Conservation (phyloP, 2,329 filamentous ascomycete species). For the Aspergillus sergii region DNA sequence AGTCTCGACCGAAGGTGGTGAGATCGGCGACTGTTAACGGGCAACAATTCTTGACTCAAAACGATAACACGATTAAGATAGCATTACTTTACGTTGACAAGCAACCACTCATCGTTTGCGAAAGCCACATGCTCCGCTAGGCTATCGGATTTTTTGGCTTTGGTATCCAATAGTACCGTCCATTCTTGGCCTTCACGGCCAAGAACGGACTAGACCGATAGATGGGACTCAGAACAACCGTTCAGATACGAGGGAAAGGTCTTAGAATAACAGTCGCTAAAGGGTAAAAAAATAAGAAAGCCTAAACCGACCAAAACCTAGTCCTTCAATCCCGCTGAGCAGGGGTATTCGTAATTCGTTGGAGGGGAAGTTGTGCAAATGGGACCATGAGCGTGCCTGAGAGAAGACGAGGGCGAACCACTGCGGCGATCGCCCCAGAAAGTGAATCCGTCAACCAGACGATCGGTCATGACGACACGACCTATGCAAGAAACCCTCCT, state of each 20-base stretch:
- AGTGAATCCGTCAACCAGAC: constrained; percentile 10
- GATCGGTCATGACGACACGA: constrained; percentile 14
- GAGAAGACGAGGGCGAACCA: constrained; percentile 7
- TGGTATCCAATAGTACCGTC: constrained; percentile 12
- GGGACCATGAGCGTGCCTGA: constrained; percentile 15
- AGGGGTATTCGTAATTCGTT: neutral
- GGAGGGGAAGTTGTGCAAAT: constrained; percentile 5
- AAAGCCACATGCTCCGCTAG: constrained; percentile 13
- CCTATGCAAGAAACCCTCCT: constrained; percentile 3
- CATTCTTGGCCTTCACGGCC: neutral
- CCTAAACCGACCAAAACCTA: neutral
- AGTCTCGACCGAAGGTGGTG: neutral
- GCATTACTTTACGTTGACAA: constrained; percentile 7
- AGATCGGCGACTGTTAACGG: constrained; percentile 8
- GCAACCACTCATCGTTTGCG: constrained; percentile 10
- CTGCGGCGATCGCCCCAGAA: constrained; percentile 12
- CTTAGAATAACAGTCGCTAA: neutral
- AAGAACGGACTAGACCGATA: neutral
- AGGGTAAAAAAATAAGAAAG: neutral
- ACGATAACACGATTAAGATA: neutral
- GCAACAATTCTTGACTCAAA: neutral
- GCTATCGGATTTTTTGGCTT: constrained; percentile 5
- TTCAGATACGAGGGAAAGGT: neutral
- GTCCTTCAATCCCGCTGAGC: neutral
- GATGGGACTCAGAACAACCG: neutral